Evolutionary conservation across 2,329 filamentous ascomycete genomes (phyloP).

Genomic region (Alternaria angustiovoidea): DNA sequence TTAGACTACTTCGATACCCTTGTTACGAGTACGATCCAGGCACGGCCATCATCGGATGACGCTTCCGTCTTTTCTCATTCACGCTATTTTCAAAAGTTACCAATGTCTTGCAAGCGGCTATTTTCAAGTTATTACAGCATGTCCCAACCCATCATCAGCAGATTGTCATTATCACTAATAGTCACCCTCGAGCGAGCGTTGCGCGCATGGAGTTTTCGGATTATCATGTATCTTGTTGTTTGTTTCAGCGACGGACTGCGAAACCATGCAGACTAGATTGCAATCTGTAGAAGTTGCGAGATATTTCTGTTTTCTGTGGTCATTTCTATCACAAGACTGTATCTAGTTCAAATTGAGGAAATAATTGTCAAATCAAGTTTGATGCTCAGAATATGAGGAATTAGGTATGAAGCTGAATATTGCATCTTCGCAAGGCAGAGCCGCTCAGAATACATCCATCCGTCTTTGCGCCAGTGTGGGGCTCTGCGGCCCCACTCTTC

Average conservation of each 20-base stretch:
- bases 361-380: background rate
- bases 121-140: background rate
- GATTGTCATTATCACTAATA: background rate
- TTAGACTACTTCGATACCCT: background rate
- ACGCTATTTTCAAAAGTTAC: background rate
- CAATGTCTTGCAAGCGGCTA: background rate
- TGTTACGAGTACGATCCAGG: constrained; percentile 1
- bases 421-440: background rate
- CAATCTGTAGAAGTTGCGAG: background rate
- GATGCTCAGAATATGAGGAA: background rate
- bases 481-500: background rate
- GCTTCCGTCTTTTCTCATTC: background rate
- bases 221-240: background rate
- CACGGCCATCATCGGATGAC: background rate
- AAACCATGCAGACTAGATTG: constrained; percentile 15
- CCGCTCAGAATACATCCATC: background rate
- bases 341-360: background rate
- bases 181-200: constrained; percentile 4
- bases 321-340: background rate
- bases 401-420: too few species aligned
- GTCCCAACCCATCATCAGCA: background rate
- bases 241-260: background rate
- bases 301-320: background rate
- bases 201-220: background rate
- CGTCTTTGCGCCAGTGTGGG: background rate